Percentiles rank a stretch among this genome's conserved stretches.
Conservation (phyloP, 768 basidiomycete species). For the Pholiota microspora region DNA sequence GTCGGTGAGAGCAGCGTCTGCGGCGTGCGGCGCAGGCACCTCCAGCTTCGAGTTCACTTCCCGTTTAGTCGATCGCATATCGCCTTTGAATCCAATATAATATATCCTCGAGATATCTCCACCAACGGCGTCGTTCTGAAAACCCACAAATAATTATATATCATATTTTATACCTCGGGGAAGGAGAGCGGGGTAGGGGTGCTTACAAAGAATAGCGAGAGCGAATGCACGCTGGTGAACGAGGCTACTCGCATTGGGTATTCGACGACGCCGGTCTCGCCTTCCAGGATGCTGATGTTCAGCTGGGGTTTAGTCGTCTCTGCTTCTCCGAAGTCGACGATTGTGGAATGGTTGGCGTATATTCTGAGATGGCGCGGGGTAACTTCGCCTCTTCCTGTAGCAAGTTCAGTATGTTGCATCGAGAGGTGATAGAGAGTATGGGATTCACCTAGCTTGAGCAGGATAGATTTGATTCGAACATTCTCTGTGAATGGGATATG, state of each 20-base stretch:
- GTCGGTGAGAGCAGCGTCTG: constrained; percentile 68
- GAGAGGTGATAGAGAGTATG: neutral
- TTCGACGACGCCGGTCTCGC: constrained; percentile 65
- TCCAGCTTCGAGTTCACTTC: constrained; percentile 65
- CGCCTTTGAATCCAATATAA: constrained; percentile 84
- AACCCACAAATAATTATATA: no score
- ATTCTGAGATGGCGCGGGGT: constrained; percentile 74
- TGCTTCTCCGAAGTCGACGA: constrained; percentile 76
- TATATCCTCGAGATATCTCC: constrained; percentile 67
- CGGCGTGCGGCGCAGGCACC: constrained; percentile 78
- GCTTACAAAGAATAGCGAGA: constrained; percentile 82
- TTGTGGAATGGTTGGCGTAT: constrained; percentile 70
- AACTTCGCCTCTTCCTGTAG: constrained; percentile 69
- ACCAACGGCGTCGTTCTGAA: constrained; percentile 69
- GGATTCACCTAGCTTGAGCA: constrained; percentile 71
- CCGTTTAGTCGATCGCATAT: constrained; percentile 49
- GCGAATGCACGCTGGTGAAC: constrained; percentile 69
- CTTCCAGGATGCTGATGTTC: constrained; percentile 68
- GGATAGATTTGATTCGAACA: constrained; percentile 70
- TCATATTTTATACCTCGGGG: neutral
- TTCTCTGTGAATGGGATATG: constrained; percentile 80
- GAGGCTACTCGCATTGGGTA: constrained; percentile 78
- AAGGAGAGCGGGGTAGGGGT: neutral
- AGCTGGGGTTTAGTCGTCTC: constrained; percentile 70
- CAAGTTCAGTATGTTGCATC: constrained; percentile 1